Conservation (phyloP, 2,329 filamentous ascomycete species). For the Fusarium scirpi region DNA sequence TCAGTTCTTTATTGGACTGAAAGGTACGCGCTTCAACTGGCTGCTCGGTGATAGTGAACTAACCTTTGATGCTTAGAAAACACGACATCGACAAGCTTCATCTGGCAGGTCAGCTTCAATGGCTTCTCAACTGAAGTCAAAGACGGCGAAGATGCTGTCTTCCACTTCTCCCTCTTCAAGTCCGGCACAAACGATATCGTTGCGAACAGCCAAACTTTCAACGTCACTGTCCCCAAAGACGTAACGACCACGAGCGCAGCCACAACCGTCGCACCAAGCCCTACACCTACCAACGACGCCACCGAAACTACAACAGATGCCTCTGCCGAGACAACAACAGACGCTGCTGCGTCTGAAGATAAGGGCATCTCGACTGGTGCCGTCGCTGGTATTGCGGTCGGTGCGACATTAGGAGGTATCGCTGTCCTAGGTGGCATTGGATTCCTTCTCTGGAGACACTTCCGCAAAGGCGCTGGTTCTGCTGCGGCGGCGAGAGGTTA, state of each 20-base stretch:
- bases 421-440: slow-evolving; percentile 30
- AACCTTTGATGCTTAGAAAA: slow-evolving; percentile 29
- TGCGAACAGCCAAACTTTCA: slow-evolving; percentile 38
- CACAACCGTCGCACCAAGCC: slow-evolving; percentile 3
- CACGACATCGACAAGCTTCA: slow-evolving; percentile 35
- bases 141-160: slow-evolving; percentile 28
- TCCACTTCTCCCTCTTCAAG: slow-evolving; percentile 36
- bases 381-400: slow-evolving; percentile 44
- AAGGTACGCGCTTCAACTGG: neutral
- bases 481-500: slow-evolving; percentile 1
- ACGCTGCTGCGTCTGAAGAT: neutral
- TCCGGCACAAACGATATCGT: slow-evolving; percentile 22
- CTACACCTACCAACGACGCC: neutral
- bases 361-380: slow-evolving; percentile 38
- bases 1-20: slow-evolving; percentile 11
- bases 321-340: slow-evolving; percentile 2
- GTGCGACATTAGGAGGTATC: slow-evolving; percentile 38
- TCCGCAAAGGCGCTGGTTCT: slow-evolving; percentile 17
- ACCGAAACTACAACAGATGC: slow-evolving; percentile 9
- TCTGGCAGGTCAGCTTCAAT: slow-evolving; percentile 38
- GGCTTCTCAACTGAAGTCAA: slow-evolving; percentile 19
- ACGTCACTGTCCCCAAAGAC: slow-evolving; percentile 31
- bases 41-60: neutral
- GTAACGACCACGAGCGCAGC: slow-evolving; percentile 10
- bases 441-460: slow-evolving; percentile 41